phyloP scores from a whole-genome alignment of 176 grass and related monocot species.

The Echinochloa phyllopogon region DNA sequence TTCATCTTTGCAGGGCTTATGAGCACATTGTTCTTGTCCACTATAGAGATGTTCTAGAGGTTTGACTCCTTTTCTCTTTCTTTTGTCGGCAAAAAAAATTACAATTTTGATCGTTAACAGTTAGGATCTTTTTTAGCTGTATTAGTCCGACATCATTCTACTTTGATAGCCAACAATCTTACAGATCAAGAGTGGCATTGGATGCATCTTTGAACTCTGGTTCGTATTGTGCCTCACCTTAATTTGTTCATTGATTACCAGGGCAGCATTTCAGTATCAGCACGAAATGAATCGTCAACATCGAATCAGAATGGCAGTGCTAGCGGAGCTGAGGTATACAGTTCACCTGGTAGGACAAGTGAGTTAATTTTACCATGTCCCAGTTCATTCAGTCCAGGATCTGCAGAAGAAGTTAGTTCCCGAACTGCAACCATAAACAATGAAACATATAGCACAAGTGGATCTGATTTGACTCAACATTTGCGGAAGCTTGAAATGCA shows the following conservation, averaged over 20 bases:
- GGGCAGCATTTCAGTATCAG: constrained; percentile 56
- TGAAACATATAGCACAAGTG: constrained; percentile 28
- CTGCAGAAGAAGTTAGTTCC: constrained; percentile 85
- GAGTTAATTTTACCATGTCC: constrained; percentile 48
- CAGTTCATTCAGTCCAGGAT: constrained; percentile 61
- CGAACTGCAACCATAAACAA: constrained; percentile 40
- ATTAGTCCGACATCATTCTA: constrained; percentile 19
- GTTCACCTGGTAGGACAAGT: constrained; percentile 50
- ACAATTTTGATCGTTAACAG: constrained; percentile 7
- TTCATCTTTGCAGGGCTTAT: constrained; percentile 81
- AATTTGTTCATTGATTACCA: constrained; percentile 41
- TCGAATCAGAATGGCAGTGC: constrained; percentile 48
- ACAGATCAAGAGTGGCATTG: not conserved
- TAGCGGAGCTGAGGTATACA: constrained; percentile 53
- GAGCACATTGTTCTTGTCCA: constrained; percentile 96
- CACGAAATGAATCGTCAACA: constrained; percentile 44
- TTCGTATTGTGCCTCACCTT: not conserved
- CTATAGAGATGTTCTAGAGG: constrained; percentile 82
- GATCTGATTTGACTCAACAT: constrained; percentile 53
- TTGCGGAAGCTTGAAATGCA: constrained; percentile 50
- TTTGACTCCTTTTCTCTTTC: constrained; percentile 54
- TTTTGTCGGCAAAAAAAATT: constrained; percentile 35
- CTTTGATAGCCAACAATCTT: constrained; percentile 8
- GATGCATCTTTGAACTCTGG: constrained; percentile 16
- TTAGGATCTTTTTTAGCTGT: not conserved